Evolutionary conservation across 139 green algal genomes (phyloP), one percentile per base, ranked within the genome.

Genomic region (Asterochloris sp.): DNA sequence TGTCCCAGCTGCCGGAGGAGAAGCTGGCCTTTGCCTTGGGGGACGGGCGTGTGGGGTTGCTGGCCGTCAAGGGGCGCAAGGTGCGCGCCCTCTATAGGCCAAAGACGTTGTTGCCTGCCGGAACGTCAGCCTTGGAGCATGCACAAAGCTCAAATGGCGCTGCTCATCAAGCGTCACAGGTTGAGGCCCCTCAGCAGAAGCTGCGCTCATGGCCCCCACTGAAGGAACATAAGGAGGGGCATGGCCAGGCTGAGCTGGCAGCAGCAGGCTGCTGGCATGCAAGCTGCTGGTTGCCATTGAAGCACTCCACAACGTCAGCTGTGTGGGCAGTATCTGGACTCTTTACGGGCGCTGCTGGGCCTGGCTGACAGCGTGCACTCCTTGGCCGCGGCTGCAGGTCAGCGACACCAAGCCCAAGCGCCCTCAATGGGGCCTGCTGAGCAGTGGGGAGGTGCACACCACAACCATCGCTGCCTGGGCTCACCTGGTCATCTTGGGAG

Each of bases 11-110:
- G 0, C 85, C 88, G 2, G 88, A 94, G 71, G 91, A 94, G 81
- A 85, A 82, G 24, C 76, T 97, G 66, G 88, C 84, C 0, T 97
- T 97, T 82, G 84, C 89, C 0, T 84, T 97, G 47, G 69, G 71
- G 15, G 92, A 96, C 69, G 88, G 87, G 10, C 78, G 86, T 10
- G 78, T 89, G 1, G 89, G 89, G 17, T 76, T 93, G 67, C 79
- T 93, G 63, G 62, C 78, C 23, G 86, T 93, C 2, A 82, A 84
- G 60, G 87, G 86, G 21, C 85, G 81, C 79, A 87, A 73, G 87
- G 89, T 84, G 62, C 15, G 21, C 26, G 24, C 29, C 28, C 11
- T 2, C 11, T 62, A 0, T 67, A 1, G 29, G 0, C 27, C 26
- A 12, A 78, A 54, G 38, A 54, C 38, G 4, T 54, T 54, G 38